A percentile compares a stretch with the other conserved stretches of the same genome.
These are phyloP conservation scores for Paraphaeosphaeria minitans DNA, from an alignment of 2,329 filamentous ascomycete genomes.

Conservation along the genomic window DNA sequence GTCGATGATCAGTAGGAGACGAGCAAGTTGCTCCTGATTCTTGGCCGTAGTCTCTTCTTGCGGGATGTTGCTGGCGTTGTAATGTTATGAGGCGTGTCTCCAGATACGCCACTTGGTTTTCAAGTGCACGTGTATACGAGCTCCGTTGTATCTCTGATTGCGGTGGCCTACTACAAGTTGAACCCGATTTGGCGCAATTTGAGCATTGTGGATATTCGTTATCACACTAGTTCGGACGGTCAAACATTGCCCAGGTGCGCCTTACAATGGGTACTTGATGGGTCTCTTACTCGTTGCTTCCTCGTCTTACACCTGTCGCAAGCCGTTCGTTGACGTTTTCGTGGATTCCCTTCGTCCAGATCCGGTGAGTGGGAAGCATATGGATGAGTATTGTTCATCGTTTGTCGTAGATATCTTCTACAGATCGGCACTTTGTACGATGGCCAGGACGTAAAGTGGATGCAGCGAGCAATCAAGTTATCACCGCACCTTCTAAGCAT, in stretches of 20 bases:
- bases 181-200: slow-evolving; percentile 17
- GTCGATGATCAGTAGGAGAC: background rate
- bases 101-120: slow-evolving; percentile 19
- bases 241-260: too few species aligned
- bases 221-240: slow-evolving; percentile 12
- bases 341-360: slow-evolving; percentile 8
- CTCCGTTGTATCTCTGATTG: slow-evolving; percentile 1
- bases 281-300: slow-evolving; percentile 16
- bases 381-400: background rate
- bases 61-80: background rate
- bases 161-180: slow-evolving; percentile 15
- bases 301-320: slow-evolving; percentile 18
- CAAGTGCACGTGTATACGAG: slow-evolving; percentile 19
- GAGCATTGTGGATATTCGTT: slow-evolving; percentile 16
- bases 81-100: slow-evolving; percentile 2
- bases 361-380: background rate
- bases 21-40: background rate
- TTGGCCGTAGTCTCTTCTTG: background rate
- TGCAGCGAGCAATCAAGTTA: background rate
- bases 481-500: too few species aligned
- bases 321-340: slow-evolving; percentile 20
- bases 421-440: background rate
- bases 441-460: background rate
- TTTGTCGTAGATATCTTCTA: background rate
- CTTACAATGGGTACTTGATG: background rate